phyloP scores from a whole-genome alignment of 192 early-diverging fungal species.

The Backusella sp. region DNA sequence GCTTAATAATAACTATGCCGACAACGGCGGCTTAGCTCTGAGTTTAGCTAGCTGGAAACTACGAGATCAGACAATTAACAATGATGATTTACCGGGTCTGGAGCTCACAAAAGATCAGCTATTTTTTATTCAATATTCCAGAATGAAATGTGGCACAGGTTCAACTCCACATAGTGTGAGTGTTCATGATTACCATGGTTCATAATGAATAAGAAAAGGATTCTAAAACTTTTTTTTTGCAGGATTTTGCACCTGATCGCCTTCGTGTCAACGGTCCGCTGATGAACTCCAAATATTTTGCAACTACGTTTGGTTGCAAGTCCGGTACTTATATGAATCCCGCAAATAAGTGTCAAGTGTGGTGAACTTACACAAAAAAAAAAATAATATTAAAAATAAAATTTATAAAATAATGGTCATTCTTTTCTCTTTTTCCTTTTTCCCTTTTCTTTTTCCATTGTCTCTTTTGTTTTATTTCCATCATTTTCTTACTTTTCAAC shows the following conservation, averaged over 20 bases:
- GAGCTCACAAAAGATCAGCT: conserved; percentile 54
- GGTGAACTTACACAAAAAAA: conserved; percentile 22
- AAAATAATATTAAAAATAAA: neutral
- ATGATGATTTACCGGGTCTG: conserved; percentile 45
- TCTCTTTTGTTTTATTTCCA: neutral
- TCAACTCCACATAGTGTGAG: conserved; percentile 33
- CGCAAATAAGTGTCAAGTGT: conserved; percentile 39
- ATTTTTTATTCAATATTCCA: conserved; percentile 62
- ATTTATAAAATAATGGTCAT: neutral
- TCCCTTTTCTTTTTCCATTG: neutral
- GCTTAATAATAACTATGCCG: conserved; percentile 62
- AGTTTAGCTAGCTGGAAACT: conserved; percentile 18
- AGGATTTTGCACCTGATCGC: conserved; percentile 59
- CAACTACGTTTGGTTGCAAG: conserved; percentile 64
- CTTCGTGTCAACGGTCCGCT: conserved; percentile 69
- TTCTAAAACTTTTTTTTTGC: neutral
- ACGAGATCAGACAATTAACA: conserved; percentile 14
- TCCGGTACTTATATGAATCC: conserved; percentile 65
- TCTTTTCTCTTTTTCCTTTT: neutral
- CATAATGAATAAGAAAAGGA: neutral
- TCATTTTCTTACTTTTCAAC: neutral
- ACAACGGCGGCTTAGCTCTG: conserved; percentile 54
- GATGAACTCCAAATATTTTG: conserved; percentile 61
- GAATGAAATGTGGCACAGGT: conserved; percentile 61
- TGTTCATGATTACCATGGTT: neutral